A percentile compares a stretch with the other conserved stretches of the same genome.
Evolutionary conservation across 2,329 filamentous ascomycete genomes (phyloP).

Genomic region (Aspergillus neoniger): DNA sequence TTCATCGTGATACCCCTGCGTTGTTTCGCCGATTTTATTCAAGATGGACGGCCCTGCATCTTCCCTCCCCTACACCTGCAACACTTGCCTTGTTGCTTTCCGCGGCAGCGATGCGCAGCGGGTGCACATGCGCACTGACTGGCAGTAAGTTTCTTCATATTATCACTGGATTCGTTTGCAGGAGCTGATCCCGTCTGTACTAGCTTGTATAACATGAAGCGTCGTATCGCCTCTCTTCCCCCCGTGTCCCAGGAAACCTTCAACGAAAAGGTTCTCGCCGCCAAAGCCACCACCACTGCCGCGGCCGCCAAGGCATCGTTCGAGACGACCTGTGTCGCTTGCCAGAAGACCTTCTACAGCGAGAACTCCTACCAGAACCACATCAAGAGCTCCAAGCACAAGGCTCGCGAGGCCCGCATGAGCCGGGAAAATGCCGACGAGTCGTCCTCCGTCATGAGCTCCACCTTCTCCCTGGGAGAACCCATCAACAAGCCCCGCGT

Average conservation of each 20-base stretch:
- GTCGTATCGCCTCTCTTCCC: slow-evolving; percentile 84
- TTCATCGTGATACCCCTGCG: slow-evolving; percentile 14
- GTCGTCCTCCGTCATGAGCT: slow-evolving; percentile 80
- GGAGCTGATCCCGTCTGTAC: slow-evolving; percentile 10
- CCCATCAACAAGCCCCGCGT: slow-evolving; percentile 63
- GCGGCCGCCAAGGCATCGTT: slow-evolving; percentile 87
- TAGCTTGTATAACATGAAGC: slow-evolving; percentile 94
- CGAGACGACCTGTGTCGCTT: slow-evolving; percentile 77
- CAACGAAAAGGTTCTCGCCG: slow-evolving; percentile 91
- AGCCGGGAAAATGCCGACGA: slow-evolving; percentile 61
- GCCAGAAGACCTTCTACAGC: slow-evolving; percentile 92
- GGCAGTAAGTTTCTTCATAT: slow-evolving; percentile 71
- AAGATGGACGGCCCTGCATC: slow-evolving; percentile 30
- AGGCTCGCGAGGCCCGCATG: slow-evolving; percentile 61
- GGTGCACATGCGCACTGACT: slow-evolving; percentile 96
- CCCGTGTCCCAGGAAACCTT: slow-evolving; percentile 91
- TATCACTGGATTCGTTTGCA: neutral
- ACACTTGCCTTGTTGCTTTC: slow-evolving; percentile 96
- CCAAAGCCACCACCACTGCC: slow-evolving; percentile 78
- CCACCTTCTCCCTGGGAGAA: slow-evolving; percentile 86
- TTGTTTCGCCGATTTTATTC: slow-evolving; percentile 32
- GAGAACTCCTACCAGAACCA: slow-evolving; percentile 96
- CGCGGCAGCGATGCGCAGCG: slow-evolving; percentile 90
- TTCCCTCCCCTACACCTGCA: slow-evolving; percentile 93
- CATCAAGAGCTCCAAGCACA: slow-evolving; percentile 86